Evolutionary conservation across 1,139 yeast genomes (phyloP), one percentile per base, ranked within the genome.

Genomic region (Blastobotrys elegans): DNA sequence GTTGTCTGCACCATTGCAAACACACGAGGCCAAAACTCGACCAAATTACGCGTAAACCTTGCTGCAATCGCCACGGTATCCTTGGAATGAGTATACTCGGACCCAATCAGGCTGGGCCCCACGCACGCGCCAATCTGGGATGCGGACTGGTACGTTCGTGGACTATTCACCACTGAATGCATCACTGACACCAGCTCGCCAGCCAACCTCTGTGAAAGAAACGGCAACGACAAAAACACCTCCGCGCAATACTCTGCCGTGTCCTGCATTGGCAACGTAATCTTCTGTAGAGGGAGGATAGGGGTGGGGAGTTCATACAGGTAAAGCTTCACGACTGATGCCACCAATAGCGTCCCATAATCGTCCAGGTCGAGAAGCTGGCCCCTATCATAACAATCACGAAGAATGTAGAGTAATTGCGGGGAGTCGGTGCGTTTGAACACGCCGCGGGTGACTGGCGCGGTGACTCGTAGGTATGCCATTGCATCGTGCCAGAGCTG

Each of bases 381-480:
- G 47, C 63, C 64, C 27, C 74, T 59, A 45, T 69, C 70, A 40
- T 61, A 67, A 26, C 69, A 67, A 43, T 68, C 68, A 32, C 61
- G 52, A 22, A 69, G 56, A 17, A 70, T 57, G 29, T 50, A 51
- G 7, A 65, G 56, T 24, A 64, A 51, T 3, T 46, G 60, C 17
- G 56, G 51, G 10, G 55, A 49, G 26, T 53, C 61, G 6, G 52
- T 56, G 43, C 48, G 56, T 36, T 59, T 51, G 49, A 67, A 67
- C 4, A 67, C 51, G 33, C 63, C 62, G 43, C 56, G 54, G 13
- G 60, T 57, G 29, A 48, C 43, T 24, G 56, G 53, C 13, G 58
- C 60, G 8, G 56, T 50, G 16, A 50, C 50, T 11, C 46, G 47
- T 31, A 61, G 47, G 46, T 62, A 58, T 17, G 52, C 49, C 27